Evolutionary conservation across 2,329 filamentous ascomycete genomes (phyloP).

Genomic region (Phaeomoniella chlamydospora): DNA sequence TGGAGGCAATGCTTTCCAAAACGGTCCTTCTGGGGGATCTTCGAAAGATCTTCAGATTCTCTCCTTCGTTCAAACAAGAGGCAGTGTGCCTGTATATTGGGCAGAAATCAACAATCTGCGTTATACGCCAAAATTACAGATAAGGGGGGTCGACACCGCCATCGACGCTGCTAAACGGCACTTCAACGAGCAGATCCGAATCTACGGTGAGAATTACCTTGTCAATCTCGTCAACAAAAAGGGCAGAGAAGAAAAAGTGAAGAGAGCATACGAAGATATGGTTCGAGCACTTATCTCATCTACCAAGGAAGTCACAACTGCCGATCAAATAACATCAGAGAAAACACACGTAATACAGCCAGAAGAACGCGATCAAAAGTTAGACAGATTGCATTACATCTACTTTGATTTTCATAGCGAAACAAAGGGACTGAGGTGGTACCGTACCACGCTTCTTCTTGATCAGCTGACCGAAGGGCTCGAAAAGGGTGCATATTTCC

Average conservation of each 20-base stretch:
- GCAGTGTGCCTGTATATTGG: conserved; percentile 93
- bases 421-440: conserved; percentile 88
- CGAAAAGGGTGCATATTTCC: conserved; percentile 76
- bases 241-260: conserved; percentile 76
- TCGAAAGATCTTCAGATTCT: conserved; percentile 72
- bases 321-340: conserved; percentile 55
- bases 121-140: conserved; percentile 81
- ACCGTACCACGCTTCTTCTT: conserved; percentile 75
- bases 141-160: conserved; percentile 71
- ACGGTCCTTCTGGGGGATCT: conserved; percentile 47
- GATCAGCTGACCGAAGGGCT: conserved; percentile 68
- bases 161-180: conserved; percentile 67
- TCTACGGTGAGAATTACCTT: conserved; percentile 94
- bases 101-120: conserved; percentile 85
- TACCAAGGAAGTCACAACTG: conserved; percentile 50
- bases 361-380: conserved; percentile 42
- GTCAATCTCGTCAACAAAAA: conserved; percentile 97
- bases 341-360: conserved; percentile 70
- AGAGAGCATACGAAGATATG: conserved; percentile 87
- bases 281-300: conserved; percentile 60
- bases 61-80: conserved; percentile 90
- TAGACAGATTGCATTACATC: conserved; percentile 82
- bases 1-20: conserved; percentile 60
- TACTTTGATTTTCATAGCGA: conserved; percentile 99
- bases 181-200: conserved; percentile 80